Evolutionary conservation across 2,329 filamentous ascomycete species (phyloP), one percentile per base, ranked within the genome.

Genomic region (Ophiocordyceps camponoti-saundersi): DNA sequence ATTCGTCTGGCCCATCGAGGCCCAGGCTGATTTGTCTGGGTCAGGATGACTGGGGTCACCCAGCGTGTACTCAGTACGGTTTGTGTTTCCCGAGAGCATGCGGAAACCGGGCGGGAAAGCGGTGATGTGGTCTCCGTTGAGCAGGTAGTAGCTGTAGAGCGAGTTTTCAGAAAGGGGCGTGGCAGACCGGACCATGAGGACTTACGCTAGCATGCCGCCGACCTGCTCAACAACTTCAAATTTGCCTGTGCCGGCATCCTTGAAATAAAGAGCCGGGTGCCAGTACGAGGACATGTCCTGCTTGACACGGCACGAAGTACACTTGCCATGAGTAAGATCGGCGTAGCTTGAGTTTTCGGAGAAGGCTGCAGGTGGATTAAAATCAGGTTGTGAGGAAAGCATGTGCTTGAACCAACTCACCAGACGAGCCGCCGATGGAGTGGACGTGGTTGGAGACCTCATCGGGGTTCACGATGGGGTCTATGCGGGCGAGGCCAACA

Each of bases 261-360:
- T 64, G 62, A 94, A 95, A 67, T 90, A 89, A 52, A 94, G 59
- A 2, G 75, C 66, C 1, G 88, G 88, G 46, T 79, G 77, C 85
- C 87, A 95, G 67, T 95, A 95, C 30, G 79, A 80, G n/a, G 86
- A 94, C 65, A 80, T 82, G 65, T 95, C 88, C 65, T 90, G 72
- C 36, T 70, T 78, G 41, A 93, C 82, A 48, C 73, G 77, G 60
- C 87, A 94, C 12, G 85, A 89, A 1, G 86, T 92, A 66, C 88
- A 95, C 52, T 78, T 66, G 43, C 74, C 79, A 16, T 57, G 61
- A 5, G 71, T 57, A 15, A 95, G 72, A 40, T 76, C 67, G 0
- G 72, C 65, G 53, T 70, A 78, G 40, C 64, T 69, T 15, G 80
- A 65, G n/a, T 61, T 66, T 51, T 76, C 65, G 45, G 69, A 69